phyloP scores from a whole-genome alignment of 139 green algal species.

The Chlorokybus atmophyticus region DNA sequence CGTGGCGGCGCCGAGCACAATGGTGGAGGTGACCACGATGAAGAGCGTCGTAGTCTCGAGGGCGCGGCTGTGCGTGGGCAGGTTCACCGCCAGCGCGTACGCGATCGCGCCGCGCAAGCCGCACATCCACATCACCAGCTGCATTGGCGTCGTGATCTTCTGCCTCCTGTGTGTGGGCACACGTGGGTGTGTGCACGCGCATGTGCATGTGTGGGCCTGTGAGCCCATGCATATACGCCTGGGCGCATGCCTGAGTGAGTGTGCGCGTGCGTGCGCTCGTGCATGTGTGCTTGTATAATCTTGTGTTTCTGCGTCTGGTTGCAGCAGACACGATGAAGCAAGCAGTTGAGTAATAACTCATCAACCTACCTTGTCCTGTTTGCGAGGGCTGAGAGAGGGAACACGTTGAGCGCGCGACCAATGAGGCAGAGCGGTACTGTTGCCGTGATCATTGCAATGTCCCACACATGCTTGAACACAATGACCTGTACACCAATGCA shows the following conservation, averaged over 20 bases:
- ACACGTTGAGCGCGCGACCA: slow-evolving; percentile 43
- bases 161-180: background rate
- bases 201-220: background rate
- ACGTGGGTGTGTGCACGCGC: background rate
- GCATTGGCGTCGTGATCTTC: slow-evolving; percentile 29
- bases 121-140: slow-evolving; percentile 44
- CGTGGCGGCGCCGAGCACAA: slow-evolving; percentile 38
- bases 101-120: slow-evolving; percentile 57
- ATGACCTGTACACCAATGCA: slow-evolving; percentile 9
- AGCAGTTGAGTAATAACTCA: too few species aligned
- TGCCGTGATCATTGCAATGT: slow-evolving; percentile 30
- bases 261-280: too few species aligned
- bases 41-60: slow-evolving; percentile 57
- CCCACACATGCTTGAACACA: slow-evolving; percentile 12
- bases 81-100: slow-evolving; percentile 42
- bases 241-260: slow-evolving; percentile 3
- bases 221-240: background rate
- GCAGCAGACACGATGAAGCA: too few species aligned
- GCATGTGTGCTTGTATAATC: too few species aligned
- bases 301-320: too few species aligned
- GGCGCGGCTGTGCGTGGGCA: slow-evolving; percentile 38
- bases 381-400: slow-evolving; percentile 40
- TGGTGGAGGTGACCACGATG: slow-evolving; percentile 43
- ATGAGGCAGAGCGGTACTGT: slow-evolving; percentile 42
- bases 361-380: slow-evolving; percentile 34